Conservation (phyloP, 2,329 filamentous ascomycete species). For the Aureobasidium leucospermi region DNA sequence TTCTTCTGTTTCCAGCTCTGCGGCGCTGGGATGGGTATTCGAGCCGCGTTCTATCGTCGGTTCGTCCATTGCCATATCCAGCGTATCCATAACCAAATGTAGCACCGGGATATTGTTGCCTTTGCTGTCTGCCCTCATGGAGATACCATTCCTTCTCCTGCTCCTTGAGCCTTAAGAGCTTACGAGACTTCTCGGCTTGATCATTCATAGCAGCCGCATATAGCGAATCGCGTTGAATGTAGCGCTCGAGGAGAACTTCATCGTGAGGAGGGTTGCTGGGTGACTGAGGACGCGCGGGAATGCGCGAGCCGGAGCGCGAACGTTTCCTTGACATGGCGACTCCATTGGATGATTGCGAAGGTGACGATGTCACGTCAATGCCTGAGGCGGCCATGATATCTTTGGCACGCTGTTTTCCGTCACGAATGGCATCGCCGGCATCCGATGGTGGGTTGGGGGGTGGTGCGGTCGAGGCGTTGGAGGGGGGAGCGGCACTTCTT, state of each 20-base stretch:
- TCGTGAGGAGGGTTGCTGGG: conserved; percentile 21
- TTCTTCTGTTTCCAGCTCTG: conserved; percentile 68
- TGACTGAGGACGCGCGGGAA: conserved; percentile 31
- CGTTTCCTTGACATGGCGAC: conserved; percentile 45
- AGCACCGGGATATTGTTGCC: conserved; percentile 49
- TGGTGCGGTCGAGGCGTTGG: conserved; percentile 6
- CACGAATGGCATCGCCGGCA: conserved; percentile 42
- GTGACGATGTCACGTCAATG: conserved; percentile 26
- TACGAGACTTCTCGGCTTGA: conserved; percentile 34
- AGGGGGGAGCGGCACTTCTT: conserved; percentile 9
- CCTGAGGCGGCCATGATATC: conserved; percentile 50
- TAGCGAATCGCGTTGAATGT: conserved; percentile 56
- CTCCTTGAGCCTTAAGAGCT: conserved; percentile 54
- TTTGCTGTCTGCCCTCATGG: conserved; percentile 54
- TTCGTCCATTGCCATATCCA: conserved; percentile 82
- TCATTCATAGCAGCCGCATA: conserved; percentile 49
- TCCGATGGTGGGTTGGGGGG: conserved; percentile 16
- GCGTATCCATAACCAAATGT: conserved; percentile 68
- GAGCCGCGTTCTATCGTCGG: conserved; percentile 61
- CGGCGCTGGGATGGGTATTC: conserved; percentile 74
- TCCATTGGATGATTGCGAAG: conserved; percentile 23
- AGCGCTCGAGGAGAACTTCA: conserved; percentile 50
- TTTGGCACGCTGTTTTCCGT: conserved; percentile 55
- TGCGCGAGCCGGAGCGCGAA: conserved; percentile 52
- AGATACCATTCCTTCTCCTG: conserved; percentile 63